Base-by-base conservation (phyloP, 2,329 filamentous ascomycete genomes). In the Catunica adiposa region DNA sequence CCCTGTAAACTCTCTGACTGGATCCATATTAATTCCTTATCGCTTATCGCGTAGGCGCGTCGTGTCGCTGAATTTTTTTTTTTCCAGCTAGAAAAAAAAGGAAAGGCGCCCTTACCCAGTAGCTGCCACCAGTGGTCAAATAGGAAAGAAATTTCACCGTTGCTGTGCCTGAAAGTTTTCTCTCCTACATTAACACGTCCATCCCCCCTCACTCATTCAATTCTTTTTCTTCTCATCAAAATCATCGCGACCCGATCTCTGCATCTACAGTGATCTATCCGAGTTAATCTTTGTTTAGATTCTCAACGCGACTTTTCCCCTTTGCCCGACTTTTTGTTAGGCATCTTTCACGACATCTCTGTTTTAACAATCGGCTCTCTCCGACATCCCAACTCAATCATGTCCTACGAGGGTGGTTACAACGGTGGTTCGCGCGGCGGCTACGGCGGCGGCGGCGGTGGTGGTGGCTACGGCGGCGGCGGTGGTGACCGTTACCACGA, bases 391-490 rank as follows among this genome's bases (percentile, higher is more conserved):
- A 44, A 29, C 25, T 17, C 29, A 26, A 52, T n/a, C 22, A 56
- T 75, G 73, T 75, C 73, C 63, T 73, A 72, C 63, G 65, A 68
- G 25, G 67, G 66, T 60, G 64, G 69, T 59, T 64, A 68, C 59
- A 64, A 63, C 54, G 62, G 64, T 56, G 63, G 63, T 54, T 59
- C 62, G 47, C 63, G 63, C 54, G 62, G 66, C 54, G 63, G 64
- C 52, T 62, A 64, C 56, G 61, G 61, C 51, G 63, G 63, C 56
- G 64, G 67, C 55, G 62, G 63, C 51, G 62, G 64, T 56, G 60
- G 61, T 57, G 62, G 63, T 58, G 61, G 64, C 57, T 64, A 61
- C 54, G 61, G 61, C 29, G 62, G 66, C 55, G n/a, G 63, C 51
- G 62, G 64, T 56, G 60, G 61, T 57, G 62, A 63, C 59, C 61